Evolutionary conservation across 345 rosid species (phyloP), one percentile per base, ranked within the genome.

Genomic region (Draba incana): DNA sequence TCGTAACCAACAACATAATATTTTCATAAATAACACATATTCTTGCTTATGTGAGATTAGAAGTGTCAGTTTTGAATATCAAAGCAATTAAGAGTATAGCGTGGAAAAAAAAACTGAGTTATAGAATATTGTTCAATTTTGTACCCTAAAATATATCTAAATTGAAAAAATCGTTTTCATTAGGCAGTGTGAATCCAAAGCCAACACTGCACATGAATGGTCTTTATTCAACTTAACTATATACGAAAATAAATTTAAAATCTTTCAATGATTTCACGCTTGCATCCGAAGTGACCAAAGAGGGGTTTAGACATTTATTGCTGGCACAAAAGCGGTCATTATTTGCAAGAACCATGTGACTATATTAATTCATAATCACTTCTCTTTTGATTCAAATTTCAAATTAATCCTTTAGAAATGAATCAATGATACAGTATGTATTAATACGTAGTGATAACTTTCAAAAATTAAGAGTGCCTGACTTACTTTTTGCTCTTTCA

Each of bases 331-430:
- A 45, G 59, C 70, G 65, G 76, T 50, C 71, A 57, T 50, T 57
- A 44, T 64, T 48, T 66, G 62, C 77, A 73, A 57, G 77, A 66
- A 65, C 61, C 77, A 73, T 66, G 77, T 65, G 77, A 73, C 71
- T 57, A 64, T 64, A 64, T 48, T 64, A 39, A 72, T 23, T 12
- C 28, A 61, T n/a, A 41, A 61, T 27, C 61, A 50, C 55, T 73
- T 73, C 48, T 50, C 77, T 28, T 47, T n/a, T 52, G 10, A 35
- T 64, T 54, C 55, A 56, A 71, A 54, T 0, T 71, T 71, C 37
- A 35, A 71, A 62, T 37, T 42, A 8, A 24, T 71, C 31, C 11
- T 35, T 45, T 54, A 20, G 20, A 44, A 44, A 28, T 39, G 31
- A 39, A 20, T 20, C 20, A 20, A 20, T 20, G 20, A 20, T 20